Base-by-base conservation (phyloP, 768 basidiomycete genomes). In the Rhizopogon rudus region DNA sequence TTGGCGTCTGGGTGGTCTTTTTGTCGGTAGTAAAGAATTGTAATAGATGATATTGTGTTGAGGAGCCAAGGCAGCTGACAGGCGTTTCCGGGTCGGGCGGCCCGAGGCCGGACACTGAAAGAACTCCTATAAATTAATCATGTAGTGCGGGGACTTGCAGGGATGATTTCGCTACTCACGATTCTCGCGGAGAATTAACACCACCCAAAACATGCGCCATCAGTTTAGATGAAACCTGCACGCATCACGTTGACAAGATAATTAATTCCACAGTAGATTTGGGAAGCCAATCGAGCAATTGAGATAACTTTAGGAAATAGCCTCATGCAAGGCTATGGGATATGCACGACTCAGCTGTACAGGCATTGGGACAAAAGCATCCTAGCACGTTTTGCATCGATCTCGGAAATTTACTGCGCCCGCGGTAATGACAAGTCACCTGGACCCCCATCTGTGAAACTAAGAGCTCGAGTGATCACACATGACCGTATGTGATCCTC, bases 381-480 rank as follows among this genome's bases (percentile, higher is more conserved):
- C 35, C 1, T 22, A 20, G 12, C 17, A 6, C 33, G 45, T 31
- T 17, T 20, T 17, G 14, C 20, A 5, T 20, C 33, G 35, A 22
- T 46, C 17, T 17, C 44, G 22, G 9, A 44, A n/a, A 17, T 48
- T 52, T 13, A 43, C 29, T 5, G 14, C 12, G 13, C 16, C 16
- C 8, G 33, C 9, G 40, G 33, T 54, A 20, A 20, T 53, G 35
- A 37, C 40, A 41, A 13, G 55, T 54, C 55, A 56, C 55, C 55
- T 56, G 55, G 28, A 40, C 9, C 22, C 22, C n/a, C 28, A 53
- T 37, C 51, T 53, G 55, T 14, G 41, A 44, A 37, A 28, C 17
- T 7, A 48, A 33, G 6, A 33, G 7, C 14, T 48, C 12, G 31
- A 48, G 46, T 20, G 33, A 49, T 37, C 35, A 33, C 48, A 49